Conservation (phyloP, 2,329 filamentous ascomycete genomes). For the Neocucurbitaria cava region DNA sequence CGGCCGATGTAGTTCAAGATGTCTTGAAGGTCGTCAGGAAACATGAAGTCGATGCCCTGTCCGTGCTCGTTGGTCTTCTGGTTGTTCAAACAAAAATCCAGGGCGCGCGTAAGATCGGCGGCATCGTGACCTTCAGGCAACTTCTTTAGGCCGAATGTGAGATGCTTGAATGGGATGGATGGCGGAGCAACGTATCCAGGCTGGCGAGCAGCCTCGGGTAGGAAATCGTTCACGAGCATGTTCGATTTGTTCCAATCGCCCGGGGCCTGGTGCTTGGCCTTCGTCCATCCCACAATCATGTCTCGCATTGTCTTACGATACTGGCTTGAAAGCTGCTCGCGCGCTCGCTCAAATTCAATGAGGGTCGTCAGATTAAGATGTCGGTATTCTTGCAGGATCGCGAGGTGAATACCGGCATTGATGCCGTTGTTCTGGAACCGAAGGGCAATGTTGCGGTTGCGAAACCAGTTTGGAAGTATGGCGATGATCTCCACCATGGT, state of each 20-base stretch:
- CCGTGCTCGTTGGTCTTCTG: conserved; percentile 3
- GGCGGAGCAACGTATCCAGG: background rate
- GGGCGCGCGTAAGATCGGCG: conserved; percentile 34
- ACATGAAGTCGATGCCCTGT: conserved; percentile 12
- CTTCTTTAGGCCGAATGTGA: conserved; percentile 26
- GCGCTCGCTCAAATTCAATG: conserved; percentile 7
- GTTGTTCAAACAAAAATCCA: conserved; percentile 22
- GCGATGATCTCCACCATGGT: conserved; percentile 25
- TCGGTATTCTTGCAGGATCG: conserved; percentile 22
- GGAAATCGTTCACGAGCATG: conserved; percentile 10
- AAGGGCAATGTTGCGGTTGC: conserved; percentile 6
- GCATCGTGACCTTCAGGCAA: conserved; percentile 26
- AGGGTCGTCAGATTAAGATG: conserved; percentile 5
- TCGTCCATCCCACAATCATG: conserved; percentile 10
- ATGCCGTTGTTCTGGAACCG: conserved; percentile 27
- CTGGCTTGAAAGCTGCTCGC: conserved; percentile 16
- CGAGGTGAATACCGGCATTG: conserved; percentile 16
- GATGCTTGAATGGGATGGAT: conserved; percentile 23
- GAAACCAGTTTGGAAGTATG: conserved; percentile 26
- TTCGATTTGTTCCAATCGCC: conserved; percentile 8
- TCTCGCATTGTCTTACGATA: conserved; percentile 28
- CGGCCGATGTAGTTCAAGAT: conserved; percentile 19
- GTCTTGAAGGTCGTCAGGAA: conserved; percentile 26
- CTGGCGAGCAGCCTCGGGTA: conserved; percentile 6
- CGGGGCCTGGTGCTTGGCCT: conserved; percentile 7